Evolutionary conservation across 495 filamentous ascomycete genomes (phyloP).

Genomic region (Daldinia grandis): DNA sequence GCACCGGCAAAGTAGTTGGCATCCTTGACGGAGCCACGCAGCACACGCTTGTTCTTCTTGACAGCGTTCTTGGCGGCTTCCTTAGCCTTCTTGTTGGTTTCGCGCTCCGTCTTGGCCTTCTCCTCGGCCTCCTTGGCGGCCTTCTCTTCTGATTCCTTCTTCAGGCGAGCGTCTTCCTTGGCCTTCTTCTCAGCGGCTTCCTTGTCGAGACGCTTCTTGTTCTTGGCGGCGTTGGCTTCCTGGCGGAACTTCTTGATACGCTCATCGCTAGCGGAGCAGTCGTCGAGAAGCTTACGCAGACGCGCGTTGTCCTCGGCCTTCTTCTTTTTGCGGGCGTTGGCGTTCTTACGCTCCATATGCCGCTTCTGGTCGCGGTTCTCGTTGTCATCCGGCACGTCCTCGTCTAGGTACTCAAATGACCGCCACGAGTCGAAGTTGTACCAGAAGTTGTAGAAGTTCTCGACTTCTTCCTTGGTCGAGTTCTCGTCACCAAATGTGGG

Average conservation of each 20-base stretch:
- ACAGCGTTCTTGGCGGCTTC: conserved; percentile 97
- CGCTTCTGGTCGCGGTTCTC: conserved; percentile 99
- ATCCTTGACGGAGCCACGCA: conserved; percentile 91
- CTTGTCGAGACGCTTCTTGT: conserved; percentile 88
- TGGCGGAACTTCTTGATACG: conserved; percentile 97
- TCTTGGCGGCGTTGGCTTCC: conserved; percentile 88
- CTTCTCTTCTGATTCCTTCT: conserved; percentile 79
- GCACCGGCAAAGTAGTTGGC: conserved; percentile 86
- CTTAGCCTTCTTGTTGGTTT: conserved; percentile 93
- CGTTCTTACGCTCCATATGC: conserved; percentile 96
- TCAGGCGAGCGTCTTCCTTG: conserved; percentile 78
- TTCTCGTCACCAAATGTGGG: conserved; percentile 86
- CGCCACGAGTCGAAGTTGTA: conserved; percentile 99
- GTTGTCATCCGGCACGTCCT: conserved; percentile 98
- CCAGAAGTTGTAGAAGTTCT: conserved; percentile 99
- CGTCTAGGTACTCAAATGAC: conserved; percentile 96
- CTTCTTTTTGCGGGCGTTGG: conserved; percentile 96
- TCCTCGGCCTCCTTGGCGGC: conserved; percentile 84
- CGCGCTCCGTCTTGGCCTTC: conserved; percentile 79
- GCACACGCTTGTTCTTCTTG: conserved; percentile 99
- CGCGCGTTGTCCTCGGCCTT: conserved; percentile 97
- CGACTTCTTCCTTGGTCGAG: conserved; percentile 84
- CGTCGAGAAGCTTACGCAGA: conserved; percentile 87
- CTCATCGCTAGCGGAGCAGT: conserved; percentile 81
- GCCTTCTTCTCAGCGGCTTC: conserved; percentile 90